These are phyloP conservation scores for Wickerhamomyces xylosicus DNA, from an alignment of 805 yeast species.

Conservation along the genomic window DNA sequence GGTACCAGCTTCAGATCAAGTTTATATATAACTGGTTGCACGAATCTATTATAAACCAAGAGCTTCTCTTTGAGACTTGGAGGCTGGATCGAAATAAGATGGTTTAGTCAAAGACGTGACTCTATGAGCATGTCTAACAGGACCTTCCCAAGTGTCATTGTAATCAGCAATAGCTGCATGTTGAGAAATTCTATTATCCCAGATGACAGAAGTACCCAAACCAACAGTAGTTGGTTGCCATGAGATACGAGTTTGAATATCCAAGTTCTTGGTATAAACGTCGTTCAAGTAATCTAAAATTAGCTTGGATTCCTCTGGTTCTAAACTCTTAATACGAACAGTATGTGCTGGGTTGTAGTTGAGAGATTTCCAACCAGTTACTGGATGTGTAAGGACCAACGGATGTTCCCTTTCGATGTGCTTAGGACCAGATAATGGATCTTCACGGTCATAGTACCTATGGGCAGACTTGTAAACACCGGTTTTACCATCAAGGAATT, in stretches of 20 bases:
- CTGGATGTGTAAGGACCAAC: constrained; percentile 49
- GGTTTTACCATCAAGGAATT: constrained; percentile 41
- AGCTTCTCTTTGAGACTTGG: constrained; percentile 41
- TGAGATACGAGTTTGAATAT: constrained; percentile 43
- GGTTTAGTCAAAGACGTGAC: constrained; percentile 35
- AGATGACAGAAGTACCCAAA: constrained; percentile 41
- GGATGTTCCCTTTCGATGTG: constrained; percentile 45
- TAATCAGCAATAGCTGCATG: constrained; percentile 42
- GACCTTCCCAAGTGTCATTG: constrained; percentile 37
- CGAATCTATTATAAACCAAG: too few species aligned
- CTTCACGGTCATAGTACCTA: constrained; percentile 26
- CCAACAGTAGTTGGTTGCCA: constrained; percentile 23
- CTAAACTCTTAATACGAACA: constrained; percentile 37
- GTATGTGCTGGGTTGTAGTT: constrained; percentile 40
- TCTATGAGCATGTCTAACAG: constrained; percentile 38
- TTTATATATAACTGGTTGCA: too few species aligned
- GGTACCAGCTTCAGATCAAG: too few species aligned
- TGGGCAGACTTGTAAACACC: constrained; percentile 35
- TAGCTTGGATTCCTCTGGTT: constrained; percentile 34
- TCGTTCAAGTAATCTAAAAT: constrained; percentile 33
- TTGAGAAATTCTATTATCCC: constrained; percentile 50
- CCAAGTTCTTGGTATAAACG: constrained; percentile 38
- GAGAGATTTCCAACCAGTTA: constrained; percentile 50
- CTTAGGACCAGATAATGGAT: constrained; percentile 34
- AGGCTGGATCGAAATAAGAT: constrained; percentile 32